Conservation (phyloP, 179 eudicot species). For the Spergularia azorica region DNA sequence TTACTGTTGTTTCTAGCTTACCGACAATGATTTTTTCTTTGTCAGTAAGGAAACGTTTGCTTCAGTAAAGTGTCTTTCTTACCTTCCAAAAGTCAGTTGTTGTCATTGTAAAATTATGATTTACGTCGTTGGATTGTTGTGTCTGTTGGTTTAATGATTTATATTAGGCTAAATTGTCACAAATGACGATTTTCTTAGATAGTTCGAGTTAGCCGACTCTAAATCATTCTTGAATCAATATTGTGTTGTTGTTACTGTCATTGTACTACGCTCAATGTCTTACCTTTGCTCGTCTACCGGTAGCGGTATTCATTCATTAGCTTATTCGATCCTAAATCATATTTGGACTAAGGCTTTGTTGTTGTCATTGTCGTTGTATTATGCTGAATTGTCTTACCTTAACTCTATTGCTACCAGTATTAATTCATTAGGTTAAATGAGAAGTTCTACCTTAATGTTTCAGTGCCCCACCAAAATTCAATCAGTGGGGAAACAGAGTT, state of each 20-base stretch:
- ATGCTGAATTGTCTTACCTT: conserved; percentile 8
- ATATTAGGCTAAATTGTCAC: too few species aligned
- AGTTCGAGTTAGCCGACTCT: too few species aligned
- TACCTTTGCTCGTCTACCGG: too few species aligned
- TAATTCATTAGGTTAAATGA: conserved; percentile 8
- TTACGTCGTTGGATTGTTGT: conserved; percentile 9
- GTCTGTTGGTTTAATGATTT: too few species aligned
- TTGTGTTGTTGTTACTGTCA: too few species aligned
- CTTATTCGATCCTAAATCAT: too few species aligned
- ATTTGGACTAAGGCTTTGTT: not conserved
- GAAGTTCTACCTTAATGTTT: conserved; percentile 18
- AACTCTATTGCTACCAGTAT: conserved; percentile 13
- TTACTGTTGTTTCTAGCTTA: not conserved
- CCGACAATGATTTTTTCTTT: conserved; percentile 1
- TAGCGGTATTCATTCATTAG: too few species aligned
- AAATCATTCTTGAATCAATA: too few species aligned
- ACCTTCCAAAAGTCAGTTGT: conserved; percentile 21
- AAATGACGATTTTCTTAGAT: too few species aligned
- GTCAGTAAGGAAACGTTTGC: not conserved
- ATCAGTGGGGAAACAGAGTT: conserved; percentile 1
- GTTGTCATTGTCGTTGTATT: not conserved
- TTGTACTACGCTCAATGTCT: too few species aligned
- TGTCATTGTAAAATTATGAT: conserved; percentile 13
- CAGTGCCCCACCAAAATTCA: conserved; percentile 16
- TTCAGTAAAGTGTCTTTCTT: conserved; percentile 13